phyloP scores from a whole-genome alignment of 768 basidiomycete genomes.

The Tremella yokohamensis region DNA sequence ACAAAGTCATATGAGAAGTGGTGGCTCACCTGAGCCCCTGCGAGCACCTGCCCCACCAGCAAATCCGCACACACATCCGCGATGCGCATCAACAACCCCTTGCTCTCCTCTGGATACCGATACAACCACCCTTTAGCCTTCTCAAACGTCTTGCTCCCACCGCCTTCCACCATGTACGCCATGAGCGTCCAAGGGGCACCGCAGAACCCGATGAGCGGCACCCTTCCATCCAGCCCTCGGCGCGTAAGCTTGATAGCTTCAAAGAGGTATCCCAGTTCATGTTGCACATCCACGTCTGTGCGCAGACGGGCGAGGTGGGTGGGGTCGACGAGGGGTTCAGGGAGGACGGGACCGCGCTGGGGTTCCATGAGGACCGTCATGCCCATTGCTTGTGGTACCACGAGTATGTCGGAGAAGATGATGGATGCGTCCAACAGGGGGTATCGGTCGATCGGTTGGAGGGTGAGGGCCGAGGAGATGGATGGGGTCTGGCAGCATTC shows the following conservation, averaged over 20 bases:
- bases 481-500: constrained; percentile 88
- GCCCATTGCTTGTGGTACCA: constrained; percentile 95
- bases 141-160: constrained; percentile 81
- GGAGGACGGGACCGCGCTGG: constrained; percentile 70
- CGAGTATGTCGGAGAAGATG: constrained; percentile 97
- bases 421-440: constrained; percentile 86
- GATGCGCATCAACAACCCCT: constrained; percentile 69
- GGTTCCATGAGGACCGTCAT: constrained; percentile 84
- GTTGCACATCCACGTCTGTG: constrained; percentile 65
- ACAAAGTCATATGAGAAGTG: constrained; percentile 1
- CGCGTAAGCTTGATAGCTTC: constrained; percentile 84
- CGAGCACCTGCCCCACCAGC: constrained; percentile 85
- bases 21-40: constrained; percentile 82
- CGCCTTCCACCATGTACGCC: constrained; percentile 97
- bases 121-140: constrained; percentile 94
- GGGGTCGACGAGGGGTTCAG: constrained; percentile 75
- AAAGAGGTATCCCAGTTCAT: constrained; percentile 86
- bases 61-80: constrained; percentile 87
- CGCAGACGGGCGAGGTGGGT: constrained; percentile 65
- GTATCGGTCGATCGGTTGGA: constrained; percentile 90
- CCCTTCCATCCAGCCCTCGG: constrained; percentile 72
- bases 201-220: constrained; percentile 94
- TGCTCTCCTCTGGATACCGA: constrained; percentile 78
- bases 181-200: constrained; percentile 99
- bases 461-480: constrained; percentile 80